Percentiles rank a stretch among this genome's conserved stretches.
These are phyloP conservation scores for Vaccinium macrocarpon DNA, from an alignment of 148 eudicot species.

Conservation along the genomic window DNA sequence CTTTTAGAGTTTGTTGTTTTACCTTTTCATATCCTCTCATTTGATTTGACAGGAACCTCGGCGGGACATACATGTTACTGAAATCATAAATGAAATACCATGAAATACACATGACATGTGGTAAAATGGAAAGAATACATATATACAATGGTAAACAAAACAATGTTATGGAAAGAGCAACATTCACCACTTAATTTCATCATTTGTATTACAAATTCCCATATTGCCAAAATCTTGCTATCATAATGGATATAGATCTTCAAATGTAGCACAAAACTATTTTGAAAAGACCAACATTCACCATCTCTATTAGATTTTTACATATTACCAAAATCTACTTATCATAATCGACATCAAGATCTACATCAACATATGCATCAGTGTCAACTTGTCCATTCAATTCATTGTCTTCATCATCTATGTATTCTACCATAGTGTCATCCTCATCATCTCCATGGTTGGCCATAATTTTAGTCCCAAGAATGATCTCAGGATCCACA, in stretches of 20 bases:
- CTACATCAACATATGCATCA: background rate
- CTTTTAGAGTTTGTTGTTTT: background rate
- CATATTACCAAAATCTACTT: background rate
- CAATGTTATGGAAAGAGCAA: no score
- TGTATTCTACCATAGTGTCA: background rate
- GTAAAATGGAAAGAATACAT: background rate
- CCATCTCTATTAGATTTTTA: background rate
- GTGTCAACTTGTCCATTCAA: background rate
- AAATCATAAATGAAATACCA: background rate
- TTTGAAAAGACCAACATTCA: background rate
- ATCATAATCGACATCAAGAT: background rate
- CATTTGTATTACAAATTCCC: no score
- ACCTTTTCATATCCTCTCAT: background rate
- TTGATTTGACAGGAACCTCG: background rate
- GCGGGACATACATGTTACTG: background rate
- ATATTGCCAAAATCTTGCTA: no score
- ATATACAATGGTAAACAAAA: background rate
- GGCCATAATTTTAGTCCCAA: background rate
- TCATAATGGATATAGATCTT: no score
- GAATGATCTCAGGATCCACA: background rate
- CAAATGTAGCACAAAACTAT: no score
- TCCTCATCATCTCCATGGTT: background rate
- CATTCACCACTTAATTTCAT: background rate
- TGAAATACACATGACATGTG: background rate
- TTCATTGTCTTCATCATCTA: background rate